Evolutionary conservation across 169 alveolate species (phyloP).

Genomic region (Eimeria tenella): DNA sequence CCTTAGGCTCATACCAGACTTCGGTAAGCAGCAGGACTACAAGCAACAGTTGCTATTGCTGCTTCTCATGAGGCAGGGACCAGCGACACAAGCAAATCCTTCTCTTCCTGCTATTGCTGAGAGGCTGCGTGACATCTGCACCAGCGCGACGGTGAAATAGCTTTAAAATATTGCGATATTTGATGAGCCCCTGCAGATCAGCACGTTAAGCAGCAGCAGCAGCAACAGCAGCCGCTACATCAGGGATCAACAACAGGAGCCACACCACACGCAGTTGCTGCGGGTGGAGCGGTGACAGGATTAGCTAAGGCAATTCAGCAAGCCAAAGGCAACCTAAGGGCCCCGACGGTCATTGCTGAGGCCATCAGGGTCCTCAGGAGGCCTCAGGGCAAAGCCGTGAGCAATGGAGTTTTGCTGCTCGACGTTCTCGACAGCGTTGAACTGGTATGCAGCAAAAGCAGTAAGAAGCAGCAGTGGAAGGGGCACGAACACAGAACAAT

Average conservation of each 20-base stretch:
- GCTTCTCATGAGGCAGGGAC: not conserved
- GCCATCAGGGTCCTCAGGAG: constrained; percentile 49
- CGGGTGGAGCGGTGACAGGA: not conserved
- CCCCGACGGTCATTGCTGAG: constrained; percentile 62
- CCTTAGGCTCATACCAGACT: constrained; percentile 55
- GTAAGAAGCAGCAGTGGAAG: not conserved
- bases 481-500: no score
- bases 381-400: constrained; percentile 3
- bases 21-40: constrained; percentile 32
- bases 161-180: not conserved
- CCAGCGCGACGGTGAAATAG: no score
- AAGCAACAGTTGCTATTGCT: not conserved
- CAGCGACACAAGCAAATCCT: not conserved
- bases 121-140: no score
- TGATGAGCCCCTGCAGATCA: constrained; percentile 27
- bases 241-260: not conserved
- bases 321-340: constrained; percentile 57
- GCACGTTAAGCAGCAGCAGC: constrained; percentile 32
- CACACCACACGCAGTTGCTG: not conserved
- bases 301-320: constrained; percentile 16
- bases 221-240: not conserved
- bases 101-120: no score
- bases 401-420: constrained; percentile 49
- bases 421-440: constrained; percentile 62
- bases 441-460: constrained; percentile 43